Evolutionary conservation across 2,329 filamentous ascomycete genomes (phyloP), one percentile per base, ranked within the genome.

Genomic region (Lecanosticta acicola): DNA sequence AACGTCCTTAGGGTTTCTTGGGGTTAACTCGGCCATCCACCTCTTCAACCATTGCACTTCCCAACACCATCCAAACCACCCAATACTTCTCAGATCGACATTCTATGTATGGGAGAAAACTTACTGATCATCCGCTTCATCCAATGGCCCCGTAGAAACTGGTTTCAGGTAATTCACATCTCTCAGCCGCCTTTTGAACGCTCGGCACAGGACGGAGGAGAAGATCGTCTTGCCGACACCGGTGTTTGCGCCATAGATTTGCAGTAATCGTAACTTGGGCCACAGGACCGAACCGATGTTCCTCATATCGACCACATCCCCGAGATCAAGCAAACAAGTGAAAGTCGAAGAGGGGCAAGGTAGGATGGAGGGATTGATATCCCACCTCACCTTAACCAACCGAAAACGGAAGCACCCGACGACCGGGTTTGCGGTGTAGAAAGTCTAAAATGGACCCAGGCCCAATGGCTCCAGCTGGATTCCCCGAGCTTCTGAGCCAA

Each of bases 151-250:
- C 0, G 87, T 93, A 1, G 86, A 91, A 1, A 94, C 81, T 0
- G 87, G 87, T 64, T 94, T 94, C 44, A 94, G 63, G 63, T 86
- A 94, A 9, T 76, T 73, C 1, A 81, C 75, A 16, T 68, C 66
- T 37, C 76, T 73, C 53, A 71, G 71, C 32, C 68, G 67, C 19
- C 68, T 71, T 32, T 68, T 69, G 3, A 81, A 75, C 7, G 83
- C 77, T 51, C 78, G 81, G 63, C 80, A 84, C 3, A 94, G 71
- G 10, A 88, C 67, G 0, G 85, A 88, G 1, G 84, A 83, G 47
- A 89, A 77, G 24, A 94, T 79, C 0, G 87, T 94, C 71, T 94
- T 94, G 53, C 87, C 87, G 19, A 93, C 85, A 54, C 86, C 80
- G 0, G 87, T 93, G 59, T 91, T 93, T 38, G 87, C 85, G 20